Evolutionary conservation across 805 yeast species (phyloP).

Genomic region (Helenozyma rhizophorensis): DNA sequence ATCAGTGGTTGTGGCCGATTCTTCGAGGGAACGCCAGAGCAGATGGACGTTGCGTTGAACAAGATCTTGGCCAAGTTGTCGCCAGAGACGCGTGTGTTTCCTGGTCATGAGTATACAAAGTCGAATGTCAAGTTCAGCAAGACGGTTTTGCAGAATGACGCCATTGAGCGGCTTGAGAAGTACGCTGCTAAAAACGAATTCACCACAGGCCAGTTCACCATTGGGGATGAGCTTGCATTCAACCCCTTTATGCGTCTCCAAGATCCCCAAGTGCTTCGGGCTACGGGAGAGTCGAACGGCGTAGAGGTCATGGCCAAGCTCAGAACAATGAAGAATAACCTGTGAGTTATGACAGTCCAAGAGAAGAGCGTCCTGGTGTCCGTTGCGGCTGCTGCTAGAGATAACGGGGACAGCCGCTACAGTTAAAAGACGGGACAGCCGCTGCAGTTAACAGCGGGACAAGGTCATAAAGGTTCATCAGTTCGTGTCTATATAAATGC

Average conservation of each 20-base stretch:
- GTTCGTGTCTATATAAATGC: no score
- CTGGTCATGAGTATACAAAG: conserved; percentile 95
- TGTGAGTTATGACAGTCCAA: no score
- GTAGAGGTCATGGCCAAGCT: conserved; percentile 65
- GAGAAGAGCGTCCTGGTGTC: no score
- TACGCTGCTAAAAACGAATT: conserved; percentile 54
- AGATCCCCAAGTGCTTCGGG: conserved; percentile 58
- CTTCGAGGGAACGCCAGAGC: conserved; percentile 81
- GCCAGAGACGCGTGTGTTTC: conserved; percentile 67
- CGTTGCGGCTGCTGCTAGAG: no score
- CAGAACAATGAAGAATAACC: conserved; percentile 70
- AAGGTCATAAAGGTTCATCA: no score
- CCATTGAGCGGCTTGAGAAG: conserved; percentile 50
- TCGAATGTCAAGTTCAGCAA: conserved; percentile 76
- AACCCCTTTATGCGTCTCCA: conserved; percentile 86
- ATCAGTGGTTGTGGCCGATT: conserved; percentile 95
- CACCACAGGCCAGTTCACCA: conserved; percentile 84
- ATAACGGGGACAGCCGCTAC: no score
- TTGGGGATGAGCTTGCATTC: conserved; percentile 72
- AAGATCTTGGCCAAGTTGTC: conserved; percentile 58
- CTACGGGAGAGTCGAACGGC: conserved; percentile 49
- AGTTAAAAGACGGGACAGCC: no score
- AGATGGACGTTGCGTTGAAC: conserved; percentile 74
- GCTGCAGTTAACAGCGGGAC: no score
- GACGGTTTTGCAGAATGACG: conserved; percentile 51